phyloP scores from a whole-genome alignment of 495 filamentous ascomycete species.

The Hypomontagnella submonticulosa region DNA sequence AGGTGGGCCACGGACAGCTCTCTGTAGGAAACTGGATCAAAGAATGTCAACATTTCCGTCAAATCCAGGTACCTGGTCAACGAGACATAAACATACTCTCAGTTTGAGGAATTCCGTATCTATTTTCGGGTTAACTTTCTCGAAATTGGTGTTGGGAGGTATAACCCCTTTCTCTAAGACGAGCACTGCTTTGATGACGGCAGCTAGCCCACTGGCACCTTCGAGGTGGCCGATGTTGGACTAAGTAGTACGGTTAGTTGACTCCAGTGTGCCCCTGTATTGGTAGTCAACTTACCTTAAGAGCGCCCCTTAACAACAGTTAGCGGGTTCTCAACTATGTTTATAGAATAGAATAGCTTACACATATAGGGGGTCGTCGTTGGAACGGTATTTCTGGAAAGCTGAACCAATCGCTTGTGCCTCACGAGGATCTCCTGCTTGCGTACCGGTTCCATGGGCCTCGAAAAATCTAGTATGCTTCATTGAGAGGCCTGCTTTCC shows the following conservation, averaged over 20 bases:
- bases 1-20: constrained; percentile 28
- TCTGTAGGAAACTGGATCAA: constrained; percentile 26
- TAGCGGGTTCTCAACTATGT: too few relatives aligned
- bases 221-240: constrained; percentile 64
- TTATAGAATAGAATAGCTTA: constrained; percentile 10
- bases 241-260: constrained; percentile 51
- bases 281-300: neutral
- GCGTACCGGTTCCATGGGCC: constrained; percentile 61
- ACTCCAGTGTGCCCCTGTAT: constrained; percentile 38
- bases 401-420: constrained; percentile 54
- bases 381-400: constrained; percentile 38
- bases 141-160: constrained; percentile 50
- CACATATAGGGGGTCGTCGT: constrained; percentile 52
- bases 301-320: constrained; percentile 37
- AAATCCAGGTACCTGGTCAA: too few relatives aligned
- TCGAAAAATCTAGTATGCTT: constrained; percentile 54
- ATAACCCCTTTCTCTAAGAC: constrained; percentile 59
- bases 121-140: constrained; percentile 57
- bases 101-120: constrained; percentile 42
- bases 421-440: constrained; percentile 65
- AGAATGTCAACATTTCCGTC: too few relatives aligned
- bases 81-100: constrained; percentile 42
- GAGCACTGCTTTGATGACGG: constrained; percentile 61
- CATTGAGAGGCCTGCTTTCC: constrained; percentile 54
- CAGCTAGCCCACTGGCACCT: constrained; percentile 57